Evolutionary conservation across 345 rosid species (phyloP).

Genomic region (Euclidium syriacum): DNA sequence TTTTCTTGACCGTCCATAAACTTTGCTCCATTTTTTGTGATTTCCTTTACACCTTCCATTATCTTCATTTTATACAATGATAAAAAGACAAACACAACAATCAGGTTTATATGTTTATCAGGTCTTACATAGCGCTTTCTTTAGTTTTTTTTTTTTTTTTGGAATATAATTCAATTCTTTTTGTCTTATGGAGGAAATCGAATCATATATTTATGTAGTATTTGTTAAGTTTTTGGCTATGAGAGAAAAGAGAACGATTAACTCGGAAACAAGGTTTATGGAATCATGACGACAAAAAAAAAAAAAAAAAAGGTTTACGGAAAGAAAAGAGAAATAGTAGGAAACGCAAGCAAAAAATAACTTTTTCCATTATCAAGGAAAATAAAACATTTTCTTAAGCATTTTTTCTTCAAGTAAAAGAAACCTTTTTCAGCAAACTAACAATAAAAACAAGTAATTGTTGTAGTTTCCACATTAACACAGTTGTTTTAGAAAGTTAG

Average conservation of each 20-base stretch:
- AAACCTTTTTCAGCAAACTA: no score
- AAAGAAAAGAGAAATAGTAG: background rate
- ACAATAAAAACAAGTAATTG: background rate
- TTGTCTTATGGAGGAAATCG: no score
- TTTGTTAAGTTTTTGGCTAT: background rate
- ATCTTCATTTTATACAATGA: conserved; percentile 40
- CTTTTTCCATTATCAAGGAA: background rate
- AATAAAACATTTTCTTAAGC: background rate
- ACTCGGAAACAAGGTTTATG: background rate
- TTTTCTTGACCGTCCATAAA: conserved; percentile 77
- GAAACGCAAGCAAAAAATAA: conserved; percentile 6
- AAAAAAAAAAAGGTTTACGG: background rate
- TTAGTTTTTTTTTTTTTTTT: no score
- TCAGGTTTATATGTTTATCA: background rate
- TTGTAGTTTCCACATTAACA: conserved; percentile 2
- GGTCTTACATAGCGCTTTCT: no score
- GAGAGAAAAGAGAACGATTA: background rate
- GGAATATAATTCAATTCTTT: no score
- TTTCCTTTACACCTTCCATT: conserved; percentile 61
- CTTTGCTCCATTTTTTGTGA: conserved; percentile 59
- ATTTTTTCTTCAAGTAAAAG: background rate
- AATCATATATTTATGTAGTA: background rate
- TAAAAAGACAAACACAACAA: background rate
- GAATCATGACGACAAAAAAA: background rate
- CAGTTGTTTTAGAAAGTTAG: conserved; percentile 16